Evolutionary conservation across 2,329 filamentous ascomycete species (phyloP), one percentile per base, ranked within the genome.

Genomic region (Cadophora sp.): DNA sequence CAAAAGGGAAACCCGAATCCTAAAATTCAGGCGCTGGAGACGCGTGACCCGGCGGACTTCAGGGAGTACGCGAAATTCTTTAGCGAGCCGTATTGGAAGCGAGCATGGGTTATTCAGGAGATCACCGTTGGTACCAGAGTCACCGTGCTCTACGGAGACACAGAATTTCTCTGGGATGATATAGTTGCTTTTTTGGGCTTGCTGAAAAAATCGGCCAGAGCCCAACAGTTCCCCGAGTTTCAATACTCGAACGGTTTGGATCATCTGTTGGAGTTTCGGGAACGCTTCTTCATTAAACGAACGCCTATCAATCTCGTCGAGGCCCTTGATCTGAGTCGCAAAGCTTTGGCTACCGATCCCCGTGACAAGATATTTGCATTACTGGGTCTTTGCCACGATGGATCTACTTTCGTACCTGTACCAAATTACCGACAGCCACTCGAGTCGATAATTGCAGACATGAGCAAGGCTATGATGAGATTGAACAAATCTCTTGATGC

Each of bases 181-280:
- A 74, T 78, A 68, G 76, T 75, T 63, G 59, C 30, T 64, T 41
- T 62, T 24, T 48, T 64, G 3, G 41, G 58, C 22, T n/a, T 33
- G 16, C 36, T 45, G 43, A 50, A 39, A 53, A 53, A 27, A 11
- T 43, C 27, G 6, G 18, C 7, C 43, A 20, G 30, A 47, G 14
- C 51, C 20, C 36, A 41, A 14, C 1, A 27, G 39, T 43, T 20
- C 48, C 27, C 24, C 20, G 47, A 22, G 16, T 24, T 30, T n/a
- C 4, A 16, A 39, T n/a, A 55, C 16, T 27, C 51, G n/a, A 43
- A 62, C 24, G 16, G 59, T 33, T 20, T 48, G 14, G 59, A 36
- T 16, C 62, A 67, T 27, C 33, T 64, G 16, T 16, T 48, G n/a
- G 47, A 62, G n/a, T 64, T 66, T 51, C 48, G 47, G 30, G 56